Evolutionary conservation across 495 filamentous ascomycete species (phyloP), one percentile per base, ranked within the genome.

Genomic region (Parachaetomium inaequale): DNA sequence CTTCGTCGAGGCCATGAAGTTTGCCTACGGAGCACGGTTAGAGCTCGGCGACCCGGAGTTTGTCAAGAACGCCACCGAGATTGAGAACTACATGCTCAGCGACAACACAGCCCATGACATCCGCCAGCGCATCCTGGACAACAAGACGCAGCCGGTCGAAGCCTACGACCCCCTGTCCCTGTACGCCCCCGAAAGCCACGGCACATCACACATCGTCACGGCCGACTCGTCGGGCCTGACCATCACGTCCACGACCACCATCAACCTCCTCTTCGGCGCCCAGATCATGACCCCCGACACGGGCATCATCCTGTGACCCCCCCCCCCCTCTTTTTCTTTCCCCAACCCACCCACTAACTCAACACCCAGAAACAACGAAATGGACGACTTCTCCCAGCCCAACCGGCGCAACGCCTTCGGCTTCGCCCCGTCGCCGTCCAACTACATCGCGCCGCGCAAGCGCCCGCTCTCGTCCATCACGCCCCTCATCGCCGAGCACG

Each of bases 351-450:
- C 25, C 2, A 36, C 28, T 7, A 21, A 34, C 31, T 8, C 31
- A 19, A 8, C 38, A 25, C 4, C 57, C 49, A 62, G 67, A 12
- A 97, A 97, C 72, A 86, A 96, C 69, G 90, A 96, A 70, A 96
- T 96, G 92, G 89, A 96, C 70, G 90, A 89, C 82, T 93, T 93
- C 78, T 88, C 84, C n/a, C 89, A 92, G 55, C 92, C 92, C 3
- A 83, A 83, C 17, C 77, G 78, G 0, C 82, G 78, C 17, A 96
- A 96, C 74, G 82, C 85, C 7, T 97, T 96, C 63, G 92, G 91
- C 50, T 96, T 88, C 71, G 75, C 87, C 29, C 92, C 91, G 10
- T 89, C 87, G 1, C 85, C 86, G 0, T 79, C 85, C 19, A 96
- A 97, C 79, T 97, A 82, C 73, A 84, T 96, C 75, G 79, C 81